Percentiles rank a stretch among this genome's conserved stretches.
Conservation (phyloP, 2,329 filamentous ascomycete genomes). For the Remersonia thermophila region DNA sequence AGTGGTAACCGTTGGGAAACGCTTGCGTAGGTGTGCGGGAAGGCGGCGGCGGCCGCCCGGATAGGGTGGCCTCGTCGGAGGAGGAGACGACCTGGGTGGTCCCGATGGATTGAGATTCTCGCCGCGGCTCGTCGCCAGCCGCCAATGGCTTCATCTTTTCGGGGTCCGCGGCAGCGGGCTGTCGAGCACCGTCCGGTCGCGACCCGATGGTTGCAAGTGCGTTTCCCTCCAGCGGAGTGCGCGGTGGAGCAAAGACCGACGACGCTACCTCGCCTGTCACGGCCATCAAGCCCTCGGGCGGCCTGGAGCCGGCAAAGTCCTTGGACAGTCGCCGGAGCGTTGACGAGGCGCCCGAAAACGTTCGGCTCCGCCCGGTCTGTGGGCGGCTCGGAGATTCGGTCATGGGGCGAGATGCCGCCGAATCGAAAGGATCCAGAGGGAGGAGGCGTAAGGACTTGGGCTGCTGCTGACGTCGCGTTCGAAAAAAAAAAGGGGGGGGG, state of each 20-base stretch:
- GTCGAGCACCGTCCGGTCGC: neutral
- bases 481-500: too few relatives aligned
- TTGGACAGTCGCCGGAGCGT: conserved; percentile 10
- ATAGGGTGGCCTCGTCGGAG: conserved; percentile 17
- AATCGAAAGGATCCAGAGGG: too few relatives aligned
- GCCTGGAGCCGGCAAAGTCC: conserved; percentile 32
- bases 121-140: too few relatives aligned
- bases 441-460: too few relatives aligned
- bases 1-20: conserved; percentile 54
- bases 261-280: conserved; percentile 35
- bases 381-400: neutral
- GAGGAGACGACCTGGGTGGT: conserved; percentile 2
- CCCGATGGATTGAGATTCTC: conserved; percentile 3
- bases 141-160: too few relatives aligned
- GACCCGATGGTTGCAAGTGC: too few relatives aligned
- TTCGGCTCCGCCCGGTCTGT: neutral
- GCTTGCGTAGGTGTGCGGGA: conserved; percentile 23
- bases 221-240: conserved; percentile 2
- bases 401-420: too few relatives aligned
- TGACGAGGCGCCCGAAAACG: conserved; percentile 3
- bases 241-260: conserved; percentile 20
- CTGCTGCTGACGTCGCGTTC: too few relatives aligned
- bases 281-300: conserved; percentile 35
- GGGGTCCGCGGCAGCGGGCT: neutral
- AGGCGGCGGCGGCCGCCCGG: conserved; percentile 12